Evolutionary conservation across 2,329 filamentous ascomycete species (phyloP).

Genomic region (Fusarium brevicatenulatum): DNA sequence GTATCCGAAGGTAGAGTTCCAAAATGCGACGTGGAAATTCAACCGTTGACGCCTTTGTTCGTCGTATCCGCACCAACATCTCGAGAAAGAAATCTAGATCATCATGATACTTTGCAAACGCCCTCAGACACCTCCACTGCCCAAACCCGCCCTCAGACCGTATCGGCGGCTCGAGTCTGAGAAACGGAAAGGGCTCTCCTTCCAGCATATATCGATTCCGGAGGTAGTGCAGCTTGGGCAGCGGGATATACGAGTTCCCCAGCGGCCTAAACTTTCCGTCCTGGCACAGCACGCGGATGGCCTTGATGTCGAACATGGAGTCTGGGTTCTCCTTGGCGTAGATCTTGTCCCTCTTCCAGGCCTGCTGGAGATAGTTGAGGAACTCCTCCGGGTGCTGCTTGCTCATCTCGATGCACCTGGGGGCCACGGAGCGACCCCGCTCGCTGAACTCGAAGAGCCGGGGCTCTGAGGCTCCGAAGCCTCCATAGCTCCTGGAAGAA

Average conservation of each 20-base stretch:
- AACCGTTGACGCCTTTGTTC: slow-evolving; percentile 27
- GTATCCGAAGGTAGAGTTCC: slow-evolving; percentile 40
- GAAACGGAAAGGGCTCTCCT: slow-evolving; percentile 37
- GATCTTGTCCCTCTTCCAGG: slow-evolving; percentile 38
- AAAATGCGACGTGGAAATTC: slow-evolving; percentile 38
- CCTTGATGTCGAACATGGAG: slow-evolving; percentile 36
- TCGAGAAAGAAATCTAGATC: slow-evolving; percentile 40
- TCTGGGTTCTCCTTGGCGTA: slow-evolving; percentile 36
- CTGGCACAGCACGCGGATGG: slow-evolving; percentile 31
- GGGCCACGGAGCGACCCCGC: slow-evolving; percentile 35
- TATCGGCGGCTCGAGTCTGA: slow-evolving; percentile 32
- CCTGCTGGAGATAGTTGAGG: slow-evolving; percentile 38
- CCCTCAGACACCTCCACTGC: slow-evolving; percentile 31
- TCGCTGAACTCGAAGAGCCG: slow-evolving; percentile 39
- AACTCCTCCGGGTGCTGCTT: slow-evolving; percentile 36
- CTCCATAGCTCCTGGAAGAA: slow-evolving; percentile 38
- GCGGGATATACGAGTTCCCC: slow-evolving; percentile 36
- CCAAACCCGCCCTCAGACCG: slow-evolving; percentile 32
- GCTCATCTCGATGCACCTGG: slow-evolving; percentile 36
- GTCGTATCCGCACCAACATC: slow-evolving; percentile 30
- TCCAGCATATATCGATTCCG: slow-evolving; percentile 41
- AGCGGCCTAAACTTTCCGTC: slow-evolving; percentile 32
- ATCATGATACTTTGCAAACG: slow-evolving; percentile 32
- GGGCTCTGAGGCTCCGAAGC: slow-evolving; percentile 35
- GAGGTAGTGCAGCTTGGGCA: slow-evolving; percentile 40